Base-by-base conservation (phyloP, 306 rosid species). In the Lathyrus aphaca region DNA sequence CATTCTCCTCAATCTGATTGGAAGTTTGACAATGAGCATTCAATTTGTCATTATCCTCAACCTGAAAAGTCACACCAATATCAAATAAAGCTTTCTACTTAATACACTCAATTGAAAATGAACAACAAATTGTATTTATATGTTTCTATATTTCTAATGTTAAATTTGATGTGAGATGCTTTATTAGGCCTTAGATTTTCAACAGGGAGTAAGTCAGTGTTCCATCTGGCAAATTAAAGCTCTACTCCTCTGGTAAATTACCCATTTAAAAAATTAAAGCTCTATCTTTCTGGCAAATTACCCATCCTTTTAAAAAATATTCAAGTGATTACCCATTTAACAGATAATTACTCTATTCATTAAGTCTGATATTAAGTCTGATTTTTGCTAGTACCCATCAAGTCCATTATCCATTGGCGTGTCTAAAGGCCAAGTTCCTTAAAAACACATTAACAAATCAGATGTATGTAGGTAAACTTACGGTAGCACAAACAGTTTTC, bases 1-100 rank as follows among this genome's bases (percentile, higher is more conserved):
- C 80, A 67, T 75, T 66, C 62, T 77, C 83, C 38, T 85, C 74
- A 69, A 71, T 88, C 90, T 88, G 89, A 79, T 56, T 56, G 18
- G 39, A 56, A 14, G 40, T 27, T 27, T 14, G 63, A 56, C 19
- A 6, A 39, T 55, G 68, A 78, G 66, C 16, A 66, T 83, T 80
- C 73, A 50, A 44, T 49, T 74, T 82, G 32, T 69, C 79, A 69
- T 77, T 71, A 69, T 76, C 83, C 43, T 84, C 73, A 72, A 71
- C 91, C 97, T 90, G 89, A 81, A 72, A 80, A 11, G 23, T 72
- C 72, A 62, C 8, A 61, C 14, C 72, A 75, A 57, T 40, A 38
- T 54, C 21, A 30, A 62, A 61, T 61, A 67, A 42, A 66, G 65
- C 21, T 59, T 71, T 55, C 40, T 53, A 66, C 49, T 40, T 11